A percentile compares a stretch with the other conserved stretches of the same genome.
Conservation (phyloP, 2,329 filamentous ascomycete genomes). For the Alternaria angustiovoidea region DNA sequence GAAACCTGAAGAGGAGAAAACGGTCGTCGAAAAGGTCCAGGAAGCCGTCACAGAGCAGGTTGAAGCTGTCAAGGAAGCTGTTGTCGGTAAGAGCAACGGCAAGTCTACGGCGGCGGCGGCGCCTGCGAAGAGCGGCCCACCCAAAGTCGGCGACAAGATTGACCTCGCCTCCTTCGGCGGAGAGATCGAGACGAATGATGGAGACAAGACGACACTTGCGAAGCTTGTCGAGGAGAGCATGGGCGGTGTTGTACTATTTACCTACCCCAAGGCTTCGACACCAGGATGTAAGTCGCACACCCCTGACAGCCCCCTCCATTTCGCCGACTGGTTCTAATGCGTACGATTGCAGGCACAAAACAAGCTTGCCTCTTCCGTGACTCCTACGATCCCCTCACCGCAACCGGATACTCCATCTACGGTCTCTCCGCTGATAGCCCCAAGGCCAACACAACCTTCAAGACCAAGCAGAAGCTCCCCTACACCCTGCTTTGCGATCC, state of each 20-base stretch:
- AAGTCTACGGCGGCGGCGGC: slow-evolving; percentile 29
- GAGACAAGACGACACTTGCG: slow-evolving; percentile 79
- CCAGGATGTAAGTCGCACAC: slow-evolving; percentile 78
- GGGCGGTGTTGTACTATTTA: slow-evolving; percentile 88
- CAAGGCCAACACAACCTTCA: slow-evolving; percentile 92
- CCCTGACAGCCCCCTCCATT: background rate
- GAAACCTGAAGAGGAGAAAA: slow-evolving; percentile 41
- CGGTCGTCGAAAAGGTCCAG: slow-evolving; percentile 46
- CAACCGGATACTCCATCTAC: slow-evolving; percentile 83
- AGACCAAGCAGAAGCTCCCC: slow-evolving; percentile 86
- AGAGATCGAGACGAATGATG: slow-evolving; percentile 86
- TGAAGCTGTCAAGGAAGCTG: slow-evolving; percentile 44
- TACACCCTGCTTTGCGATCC: slow-evolving; percentile 91
- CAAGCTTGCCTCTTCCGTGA: slow-evolving; percentile 96
- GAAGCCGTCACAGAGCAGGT: slow-evolving; percentile 45
- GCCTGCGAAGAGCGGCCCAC: slow-evolving; percentile 20
- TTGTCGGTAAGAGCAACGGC: slow-evolving; percentile 36
- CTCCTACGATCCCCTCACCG: slow-evolving; percentile 76
- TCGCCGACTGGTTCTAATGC: slow-evolving; percentile 20
- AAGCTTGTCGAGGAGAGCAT: slow-evolving; percentile 83
- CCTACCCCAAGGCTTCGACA: slow-evolving; percentile 93
- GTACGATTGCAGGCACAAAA: slow-evolving; percentile 72
- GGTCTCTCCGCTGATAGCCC: slow-evolving; percentile 87
- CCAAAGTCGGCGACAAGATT: slow-evolving; percentile 61
- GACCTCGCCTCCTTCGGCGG: slow-evolving; percentile 65